Percentiles rank a stretch among this genome's conserved stretches.
Conservation (phyloP, 176 grass and related monocot species). For the Aegilops sharonensis region DNA sequence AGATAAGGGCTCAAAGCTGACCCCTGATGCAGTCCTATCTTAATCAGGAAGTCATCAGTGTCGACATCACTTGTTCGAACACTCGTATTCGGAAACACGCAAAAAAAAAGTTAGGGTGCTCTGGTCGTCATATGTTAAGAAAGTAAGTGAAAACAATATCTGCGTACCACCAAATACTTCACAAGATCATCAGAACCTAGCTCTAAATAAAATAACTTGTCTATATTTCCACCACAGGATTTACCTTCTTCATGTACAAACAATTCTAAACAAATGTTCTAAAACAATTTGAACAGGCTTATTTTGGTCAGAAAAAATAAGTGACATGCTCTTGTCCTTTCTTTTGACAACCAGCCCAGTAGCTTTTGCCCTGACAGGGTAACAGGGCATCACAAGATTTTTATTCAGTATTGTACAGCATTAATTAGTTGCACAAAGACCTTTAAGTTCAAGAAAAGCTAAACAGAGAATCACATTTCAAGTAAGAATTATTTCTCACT, state of each 20-base stretch:
- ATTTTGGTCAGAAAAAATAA: not conserved
- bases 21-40: no score
- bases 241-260: not conserved
- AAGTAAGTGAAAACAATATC: not conserved
- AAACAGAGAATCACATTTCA: conserved; percentile 9
- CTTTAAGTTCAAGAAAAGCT: not conserved
- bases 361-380: not conserved
- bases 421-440: conserved; percentile 4
- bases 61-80: no score
- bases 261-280: not conserved
- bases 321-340: not conserved
- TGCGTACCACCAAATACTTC: not conserved
- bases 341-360: not conserved
- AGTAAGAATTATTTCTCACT: conserved; percentile 11
- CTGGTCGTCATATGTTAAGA: not conserved
- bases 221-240: not conserved
- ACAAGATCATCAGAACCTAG: not conserved
- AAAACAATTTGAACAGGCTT: not conserved
- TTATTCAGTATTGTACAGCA: not conserved
- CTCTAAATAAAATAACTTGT: conserved; percentile 5
- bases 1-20: no score
- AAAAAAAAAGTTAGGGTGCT: not conserved
- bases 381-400: not conserved
- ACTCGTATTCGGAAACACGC: not conserved
- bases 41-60: no score